These are phyloP conservation scores for Plasmopara viticola DNA, from an alignment of 352 stramenopile genomes.

Conservation along the genomic window DNA sequence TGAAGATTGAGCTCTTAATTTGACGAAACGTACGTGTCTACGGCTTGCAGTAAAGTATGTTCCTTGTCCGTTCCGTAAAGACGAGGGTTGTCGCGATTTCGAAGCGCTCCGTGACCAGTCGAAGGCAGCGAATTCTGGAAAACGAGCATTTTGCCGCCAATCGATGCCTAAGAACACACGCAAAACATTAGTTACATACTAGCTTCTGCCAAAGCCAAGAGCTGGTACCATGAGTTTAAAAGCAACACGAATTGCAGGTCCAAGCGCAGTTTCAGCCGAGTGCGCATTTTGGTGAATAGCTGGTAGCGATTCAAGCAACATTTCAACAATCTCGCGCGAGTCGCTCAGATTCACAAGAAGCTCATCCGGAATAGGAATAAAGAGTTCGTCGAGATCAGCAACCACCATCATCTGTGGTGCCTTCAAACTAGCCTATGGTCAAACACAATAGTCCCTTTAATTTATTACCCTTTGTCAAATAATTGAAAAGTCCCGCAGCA, in stretches of 20 bases:
- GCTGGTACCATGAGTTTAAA: slow-evolving; percentile 95
- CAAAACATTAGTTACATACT: slow-evolving; percentile 6
- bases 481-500: background rate
- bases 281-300: slow-evolving; percentile 80
- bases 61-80: slow-evolving; percentile 83
- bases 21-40: slow-evolving; percentile 55
- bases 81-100: slow-evolving; percentile 80
- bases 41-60: slow-evolving; percentile 86
- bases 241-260: slow-evolving; percentile 90
- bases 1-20: background rate
- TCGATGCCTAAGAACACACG: slow-evolving; percentile 46
- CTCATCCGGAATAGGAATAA: slow-evolving; percentile 92
- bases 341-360: slow-evolving; percentile 97
- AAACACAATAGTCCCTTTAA: slow-evolving; percentile 2
- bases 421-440: slow-evolving; percentile 57
- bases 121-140: slow-evolving; percentile 83
- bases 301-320: slow-evolving; percentile 94
- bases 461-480: slow-evolving; percentile 33
- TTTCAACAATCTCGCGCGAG: slow-evolving; percentile 90
- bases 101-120: slow-evolving; percentile 64
- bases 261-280: slow-evolving; percentile 72
- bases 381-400: slow-evolving; percentile 81
- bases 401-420: slow-evolving; percentile 88
- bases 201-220: background rate
- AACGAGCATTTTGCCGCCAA: slow-evolving; percentile 85